These are phyloP conservation scores for Calonectria ilicicola DNA, from an alignment of 2,329 filamentous ascomycete genomes.

Conservation along the genomic window DNA sequence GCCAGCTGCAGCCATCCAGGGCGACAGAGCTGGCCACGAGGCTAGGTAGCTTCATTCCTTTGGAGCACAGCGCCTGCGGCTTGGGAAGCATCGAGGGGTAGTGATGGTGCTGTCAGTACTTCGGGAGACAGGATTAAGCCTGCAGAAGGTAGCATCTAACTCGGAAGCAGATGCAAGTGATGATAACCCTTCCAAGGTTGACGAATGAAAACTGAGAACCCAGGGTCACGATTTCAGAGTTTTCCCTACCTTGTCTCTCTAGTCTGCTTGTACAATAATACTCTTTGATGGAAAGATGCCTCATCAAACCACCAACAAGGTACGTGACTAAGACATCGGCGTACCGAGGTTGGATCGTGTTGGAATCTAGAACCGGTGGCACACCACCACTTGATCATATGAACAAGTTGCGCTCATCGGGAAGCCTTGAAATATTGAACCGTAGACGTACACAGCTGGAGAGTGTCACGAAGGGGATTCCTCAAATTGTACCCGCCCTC, in stretches of 20 bases:
- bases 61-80: neutral
- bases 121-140: neutral
- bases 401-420: neutral
- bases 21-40: conserved; percentile 18
- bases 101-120: neutral
- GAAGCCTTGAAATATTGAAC: neutral
- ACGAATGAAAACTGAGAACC: neutral
- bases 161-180: neutral
- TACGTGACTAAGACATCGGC: neutral
- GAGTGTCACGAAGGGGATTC: too few relatives aligned
- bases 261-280: neutral
- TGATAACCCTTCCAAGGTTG: neutral
- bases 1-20: conserved; percentile 14
- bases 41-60: neutral
- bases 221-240: too few relatives aligned
- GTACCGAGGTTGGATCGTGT: neutral
- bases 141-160: neutral
- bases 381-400: neutral
- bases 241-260: neutral
- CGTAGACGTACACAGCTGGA: neutral
- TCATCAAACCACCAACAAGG: neutral
- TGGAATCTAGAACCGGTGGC: neutral
- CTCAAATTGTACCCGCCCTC: neutral
- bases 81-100: conserved; percentile 1
- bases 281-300: neutral